These are phyloP conservation scores for Parastagonospora avenae DNA, from an alignment of 2,329 filamentous ascomycete species.

Conservation along the genomic window DNA sequence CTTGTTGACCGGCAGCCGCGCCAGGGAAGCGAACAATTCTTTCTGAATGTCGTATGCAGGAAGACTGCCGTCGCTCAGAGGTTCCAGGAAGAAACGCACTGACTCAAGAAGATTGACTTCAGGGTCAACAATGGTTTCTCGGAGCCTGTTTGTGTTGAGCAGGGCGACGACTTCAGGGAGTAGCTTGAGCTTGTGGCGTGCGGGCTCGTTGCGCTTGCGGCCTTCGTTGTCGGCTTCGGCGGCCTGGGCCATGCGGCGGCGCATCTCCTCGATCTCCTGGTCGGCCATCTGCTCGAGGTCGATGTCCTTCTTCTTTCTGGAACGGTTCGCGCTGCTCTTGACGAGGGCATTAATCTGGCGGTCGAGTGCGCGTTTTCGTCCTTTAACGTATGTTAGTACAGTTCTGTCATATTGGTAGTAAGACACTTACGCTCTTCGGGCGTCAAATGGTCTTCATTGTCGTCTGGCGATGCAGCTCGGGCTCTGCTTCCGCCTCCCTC, in stretches of 20 bases:
- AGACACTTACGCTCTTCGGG: slow-evolving; percentile 75
- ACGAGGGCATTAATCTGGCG: slow-evolving; percentile 85
- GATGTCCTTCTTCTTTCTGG: slow-evolving; percentile 83
- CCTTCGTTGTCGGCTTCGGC: slow-evolving; percentile 85
- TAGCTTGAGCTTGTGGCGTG: slow-evolving; percentile 90
- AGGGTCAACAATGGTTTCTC: slow-evolving; percentile 84
- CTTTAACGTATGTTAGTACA: slow-evolving; percentile 44
- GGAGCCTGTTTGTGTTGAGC: slow-evolving; percentile 86
- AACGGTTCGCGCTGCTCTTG: slow-evolving; percentile 77
- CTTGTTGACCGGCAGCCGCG: slow-evolving; percentile 84
- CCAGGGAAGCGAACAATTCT: slow-evolving; percentile 83
- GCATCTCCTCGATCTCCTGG: slow-evolving; percentile 85
- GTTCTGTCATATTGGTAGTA: not conserved
- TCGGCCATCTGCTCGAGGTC: slow-evolving; percentile 91
- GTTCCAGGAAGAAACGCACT: slow-evolving; percentile 96
- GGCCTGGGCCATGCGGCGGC: slow-evolving; percentile 86
- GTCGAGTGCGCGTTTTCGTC: slow-evolving; percentile 80
- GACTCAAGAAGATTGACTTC: slow-evolving; percentile 95
- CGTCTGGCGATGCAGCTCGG: slow-evolving; percentile 53
- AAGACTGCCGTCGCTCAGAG: slow-evolving; percentile 88
- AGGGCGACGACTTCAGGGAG: slow-evolving; percentile 87
- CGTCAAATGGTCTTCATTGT: slow-evolving; percentile 78
- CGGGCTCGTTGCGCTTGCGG: slow-evolving; percentile 77
- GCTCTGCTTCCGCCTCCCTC: slow-evolving; percentile 32
- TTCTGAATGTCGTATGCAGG: slow-evolving; percentile 98